phyloP scores from a whole-genome alignment of 2,329 filamentous ascomycete genomes.

The Seiridium cupressi region DNA sequence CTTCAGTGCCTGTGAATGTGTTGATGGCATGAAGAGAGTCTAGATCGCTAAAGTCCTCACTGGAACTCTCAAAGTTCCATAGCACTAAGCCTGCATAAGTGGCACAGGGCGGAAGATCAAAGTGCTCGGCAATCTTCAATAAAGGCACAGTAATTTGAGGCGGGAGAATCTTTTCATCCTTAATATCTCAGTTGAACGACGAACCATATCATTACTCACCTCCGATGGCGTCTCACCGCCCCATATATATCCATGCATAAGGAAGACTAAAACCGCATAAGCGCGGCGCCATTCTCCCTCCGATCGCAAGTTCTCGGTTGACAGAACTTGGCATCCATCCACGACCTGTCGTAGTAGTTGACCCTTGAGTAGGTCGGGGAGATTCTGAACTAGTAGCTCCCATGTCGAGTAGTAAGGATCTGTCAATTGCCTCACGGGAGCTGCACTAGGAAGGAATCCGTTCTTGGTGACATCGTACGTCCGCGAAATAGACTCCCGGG shows the following conservation, averaged over 20 bases:
- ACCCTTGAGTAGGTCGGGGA: constrained; percentile 66
- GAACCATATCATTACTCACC: constrained; percentile 37
- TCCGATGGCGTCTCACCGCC: constrained; percentile 73
- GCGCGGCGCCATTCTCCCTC: constrained; percentile 79
- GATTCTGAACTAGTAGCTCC: constrained; percentile 68
- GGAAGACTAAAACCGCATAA: constrained; percentile 75
- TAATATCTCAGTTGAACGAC: background rate
- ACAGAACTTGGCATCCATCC: constrained; percentile 66
- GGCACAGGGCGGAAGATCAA: constrained; percentile 84
- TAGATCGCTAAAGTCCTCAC: constrained; percentile 58
- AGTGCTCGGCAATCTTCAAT: constrained; percentile 65
- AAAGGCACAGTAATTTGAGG: constrained; percentile 77
- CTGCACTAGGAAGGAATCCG: constrained; percentile 74
- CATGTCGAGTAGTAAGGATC: constrained; percentile 76
- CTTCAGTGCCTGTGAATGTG: constrained; percentile 84
- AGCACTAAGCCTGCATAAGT: constrained; percentile 85
- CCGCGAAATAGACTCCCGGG: constrained; percentile 18
- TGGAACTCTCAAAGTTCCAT: constrained; percentile 77
- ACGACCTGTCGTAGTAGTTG: constrained; percentile 63
- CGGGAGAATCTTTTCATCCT: constrained; percentile 56
- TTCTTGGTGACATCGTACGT: constrained; percentile 46
- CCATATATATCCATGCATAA: constrained; percentile 88
- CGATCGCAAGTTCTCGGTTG: constrained; percentile 58
- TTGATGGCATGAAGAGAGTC: constrained; percentile 69
- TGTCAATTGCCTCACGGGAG: constrained; percentile 64